Evolutionary conservation across 2,329 filamentous ascomycete genomes (phyloP).

Genomic region (Zymoseptoria passerinii): DNA sequence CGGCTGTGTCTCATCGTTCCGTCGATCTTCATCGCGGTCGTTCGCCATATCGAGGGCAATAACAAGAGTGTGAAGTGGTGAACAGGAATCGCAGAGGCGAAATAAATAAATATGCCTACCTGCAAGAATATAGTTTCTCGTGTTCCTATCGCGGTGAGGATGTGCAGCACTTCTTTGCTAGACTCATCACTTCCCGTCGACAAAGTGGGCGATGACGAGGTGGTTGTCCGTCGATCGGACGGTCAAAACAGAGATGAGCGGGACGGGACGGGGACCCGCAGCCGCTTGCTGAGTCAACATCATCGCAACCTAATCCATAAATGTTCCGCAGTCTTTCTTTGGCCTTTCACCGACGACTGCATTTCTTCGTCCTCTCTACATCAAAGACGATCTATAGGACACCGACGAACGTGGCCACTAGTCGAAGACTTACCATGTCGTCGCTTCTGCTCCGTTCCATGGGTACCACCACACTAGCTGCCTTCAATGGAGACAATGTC

Average conservation of each 20-base stretch:
- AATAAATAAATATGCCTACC: background rate
- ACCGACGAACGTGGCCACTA: no score
- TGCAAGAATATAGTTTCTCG: background rate
- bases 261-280: background rate
- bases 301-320: no score
- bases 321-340: background rate
- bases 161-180: background rate
- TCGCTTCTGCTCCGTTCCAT: no score
- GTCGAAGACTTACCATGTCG: no score
- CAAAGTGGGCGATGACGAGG: background rate
- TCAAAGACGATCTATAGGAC: no score
- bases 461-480: no score
- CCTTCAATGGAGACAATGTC: no score
- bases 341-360: no score
- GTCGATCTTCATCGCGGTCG: background rate
- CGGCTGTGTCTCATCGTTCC: conserved; percentile 32
- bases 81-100: background rate
- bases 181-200: background rate
- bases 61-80: no score
- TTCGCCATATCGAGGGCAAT: background rate
- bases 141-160: background rate
- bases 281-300: background rate
- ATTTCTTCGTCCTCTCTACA: no score
- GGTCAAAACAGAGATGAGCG: background rate
- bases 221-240: background rate